Evolutionary conservation across 1,284 basidiomycete genomes (phyloP).

Genomic region (Chiua sp.): DNA sequence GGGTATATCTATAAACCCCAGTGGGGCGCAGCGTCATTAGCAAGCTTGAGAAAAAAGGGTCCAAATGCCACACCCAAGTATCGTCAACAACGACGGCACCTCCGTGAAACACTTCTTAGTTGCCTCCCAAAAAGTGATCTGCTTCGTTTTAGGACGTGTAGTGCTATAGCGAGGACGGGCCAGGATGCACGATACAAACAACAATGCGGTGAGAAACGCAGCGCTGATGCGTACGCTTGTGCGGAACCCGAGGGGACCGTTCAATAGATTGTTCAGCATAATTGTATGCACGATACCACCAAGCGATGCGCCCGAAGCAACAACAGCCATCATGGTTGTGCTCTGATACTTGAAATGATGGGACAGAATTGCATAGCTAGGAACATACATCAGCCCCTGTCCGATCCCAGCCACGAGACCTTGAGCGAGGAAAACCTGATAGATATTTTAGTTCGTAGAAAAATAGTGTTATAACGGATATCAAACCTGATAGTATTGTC

Average conservation of each 20-base stretch:
- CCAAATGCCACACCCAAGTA: conserved; percentile 23
- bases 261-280: conserved; percentile 47
- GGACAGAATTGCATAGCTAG: conserved; percentile 38
- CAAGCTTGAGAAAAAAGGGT: neutral
- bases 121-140: conserved; percentile 20
- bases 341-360: conserved; percentile 41
- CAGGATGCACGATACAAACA: conserved; percentile 34
- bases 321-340: conserved; percentile 37
- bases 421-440: conserved; percentile 41
- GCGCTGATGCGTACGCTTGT: conserved; percentile 37
- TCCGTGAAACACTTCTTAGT: conserved; percentile 31
- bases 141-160: neutral
- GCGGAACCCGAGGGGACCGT: conserved; percentile 30
- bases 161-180: conserved; percentile 32
- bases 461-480: neutral
- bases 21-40: neutral
- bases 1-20: conserved; percentile 18
- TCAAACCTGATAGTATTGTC: conserved; percentile 41
- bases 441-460: neutral
- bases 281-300: conserved; percentile 40
- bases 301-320: conserved; percentile 35
- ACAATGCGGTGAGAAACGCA: conserved; percentile 27
- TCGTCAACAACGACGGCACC: conserved; percentile 27
- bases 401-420: conserved; percentile 39
- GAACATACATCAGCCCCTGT: conserved; percentile 40